Base-by-base conservation (phyloP, 306 rosid species). In the Casuarina glauca region DNA sequence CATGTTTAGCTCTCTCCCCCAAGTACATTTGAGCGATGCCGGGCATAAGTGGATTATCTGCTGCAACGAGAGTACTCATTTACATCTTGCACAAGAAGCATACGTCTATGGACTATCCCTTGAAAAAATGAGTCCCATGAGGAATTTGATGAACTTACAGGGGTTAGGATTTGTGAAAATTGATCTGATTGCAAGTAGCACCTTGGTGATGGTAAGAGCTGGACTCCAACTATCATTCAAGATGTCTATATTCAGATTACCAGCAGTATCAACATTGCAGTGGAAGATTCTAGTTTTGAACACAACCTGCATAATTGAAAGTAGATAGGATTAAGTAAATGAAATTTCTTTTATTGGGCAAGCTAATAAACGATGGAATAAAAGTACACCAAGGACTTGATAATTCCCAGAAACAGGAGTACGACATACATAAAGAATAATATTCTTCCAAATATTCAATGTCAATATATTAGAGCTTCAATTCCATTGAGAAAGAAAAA, bases 201-300 rank as follows among this genome's bases (percentile, higher is more conserved):
- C 93, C 87, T 89, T 91, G 5, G 92, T 85, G 57, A 92, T 91
- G 45, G 97, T 92, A 62, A 88, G 86, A 38, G 97, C 98, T 52
- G 98, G 98, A 88, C 97, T 94, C 98, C 98, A 94, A 75, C 81
- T 86, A 84, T 89, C 98, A 86, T 87, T 91, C 76, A 94, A 84
- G 52, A 92, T 88, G 71, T 89, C 90, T 83, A 92, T 61, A 80
- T 87, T 89, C 50, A 87, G 85, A 76, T 78, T 83, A 39, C 97
- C 97, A 11, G 82, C 46, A 61, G 88, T 72, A 77, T 85, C 95
- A 15, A 94, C 92, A 77, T 92, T 92, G 88, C 97, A 92, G 86
- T 92, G 97, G 88, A 87, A 94, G 74, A 94, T 88, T 70, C 98
- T 92, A 69, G 97, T 94, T 83, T 89, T 92, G 84, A 90, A 92